Percentiles rank a stretch among this genome's conserved stretches.
These are phyloP conservation scores for Lactifluus echinatus DNA, from an alignment of 768 basidiomycete genomes.

Conservation along the genomic window DNA sequence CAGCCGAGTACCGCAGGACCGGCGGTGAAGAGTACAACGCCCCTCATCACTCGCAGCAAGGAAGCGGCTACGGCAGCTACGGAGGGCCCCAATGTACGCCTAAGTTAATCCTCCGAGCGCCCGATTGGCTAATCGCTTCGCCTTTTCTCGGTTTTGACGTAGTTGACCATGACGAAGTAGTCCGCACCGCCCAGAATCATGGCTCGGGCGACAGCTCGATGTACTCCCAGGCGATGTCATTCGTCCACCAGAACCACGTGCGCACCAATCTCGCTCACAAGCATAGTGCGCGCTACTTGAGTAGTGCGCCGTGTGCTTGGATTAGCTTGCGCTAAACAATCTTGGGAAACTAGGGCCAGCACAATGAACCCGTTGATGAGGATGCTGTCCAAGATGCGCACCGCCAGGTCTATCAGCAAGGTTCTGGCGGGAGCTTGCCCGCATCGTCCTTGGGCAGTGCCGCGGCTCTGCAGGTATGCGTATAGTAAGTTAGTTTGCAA, in stretches of 20 bases:
- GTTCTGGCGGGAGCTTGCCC: slow-evolving; percentile 41
- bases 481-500: slow-evolving; percentile 22
- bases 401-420: slow-evolving; percentile 48
- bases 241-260: slow-evolving; percentile 47
- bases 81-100: slow-evolving; percentile 22
- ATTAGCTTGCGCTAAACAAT: not conserved
- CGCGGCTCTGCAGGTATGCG: slow-evolving; percentile 64
- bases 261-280: too few species aligned
- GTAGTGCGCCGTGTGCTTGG: too few species aligned
- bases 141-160: slow-evolving; percentile 2
- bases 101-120: not conserved
- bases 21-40: slow-evolving; percentile 59
- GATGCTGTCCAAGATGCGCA: slow-evolving; percentile 53
- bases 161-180: slow-evolving; percentile 62
- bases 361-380: slow-evolving; percentile 58
- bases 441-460: slow-evolving; percentile 65
- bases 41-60: slow-evolving; percentile 35
- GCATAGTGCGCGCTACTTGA: too few species aligned
- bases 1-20: slow-evolving; percentile 33
- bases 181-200: slow-evolving; percentile 44
- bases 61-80: not conserved
- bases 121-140: slow-evolving; percentile 1
- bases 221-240: slow-evolving; percentile 47
- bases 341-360: slow-evolving; percentile 34
- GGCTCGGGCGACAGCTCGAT: slow-evolving; percentile 50